phyloP scores from a whole-genome alignment of 192 early-diverging fungal genomes.

The Linnemannia schmuckeri region DNA sequence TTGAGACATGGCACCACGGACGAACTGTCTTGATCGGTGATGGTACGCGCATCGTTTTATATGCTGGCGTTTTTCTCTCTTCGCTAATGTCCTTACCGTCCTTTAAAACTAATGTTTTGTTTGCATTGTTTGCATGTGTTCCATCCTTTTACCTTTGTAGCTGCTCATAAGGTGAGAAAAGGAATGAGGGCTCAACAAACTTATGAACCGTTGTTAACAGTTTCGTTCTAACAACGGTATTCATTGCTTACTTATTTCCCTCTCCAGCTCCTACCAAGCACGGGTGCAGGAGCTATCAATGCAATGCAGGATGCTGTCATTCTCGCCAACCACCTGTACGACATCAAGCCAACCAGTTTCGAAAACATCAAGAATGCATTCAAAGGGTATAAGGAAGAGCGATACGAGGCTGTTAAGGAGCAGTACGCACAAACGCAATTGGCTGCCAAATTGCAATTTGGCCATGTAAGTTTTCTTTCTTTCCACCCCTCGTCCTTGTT shows the following conservation, averaged over 20 bases:
- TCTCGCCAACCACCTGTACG: slow-evolving; percentile 13
- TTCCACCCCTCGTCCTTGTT: too few relatives aligned
- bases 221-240: too few relatives aligned
- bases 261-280: slow-evolving; percentile 9
- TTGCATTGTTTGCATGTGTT: too few relatives aligned
- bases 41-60: neutral
- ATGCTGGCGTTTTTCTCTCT: neutral
- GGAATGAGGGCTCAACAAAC: too few relatives aligned
- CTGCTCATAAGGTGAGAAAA: neutral
- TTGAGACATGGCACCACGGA: slow-evolving; percentile 16
- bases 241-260: too few relatives aligned
- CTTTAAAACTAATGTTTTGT: neutral
- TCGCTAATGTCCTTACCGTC: neutral
- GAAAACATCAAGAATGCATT: neutral
- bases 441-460: neutral
- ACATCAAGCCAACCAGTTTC: neutral
- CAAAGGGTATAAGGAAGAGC: neutral
- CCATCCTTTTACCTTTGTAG: neutral
- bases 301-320: slow-evolving; percentile 12
- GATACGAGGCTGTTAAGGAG: neutral
- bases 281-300: slow-evolving; percentile 15
- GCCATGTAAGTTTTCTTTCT: neutral
- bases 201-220: too few relatives aligned
- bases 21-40: slow-evolving; percentile 24
- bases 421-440: neutral